These are phyloP conservation scores for Cytospora schulzeri DNA, from an alignment of 2,329 filamentous ascomycete genomes.

Conservation along the genomic window DNA sequence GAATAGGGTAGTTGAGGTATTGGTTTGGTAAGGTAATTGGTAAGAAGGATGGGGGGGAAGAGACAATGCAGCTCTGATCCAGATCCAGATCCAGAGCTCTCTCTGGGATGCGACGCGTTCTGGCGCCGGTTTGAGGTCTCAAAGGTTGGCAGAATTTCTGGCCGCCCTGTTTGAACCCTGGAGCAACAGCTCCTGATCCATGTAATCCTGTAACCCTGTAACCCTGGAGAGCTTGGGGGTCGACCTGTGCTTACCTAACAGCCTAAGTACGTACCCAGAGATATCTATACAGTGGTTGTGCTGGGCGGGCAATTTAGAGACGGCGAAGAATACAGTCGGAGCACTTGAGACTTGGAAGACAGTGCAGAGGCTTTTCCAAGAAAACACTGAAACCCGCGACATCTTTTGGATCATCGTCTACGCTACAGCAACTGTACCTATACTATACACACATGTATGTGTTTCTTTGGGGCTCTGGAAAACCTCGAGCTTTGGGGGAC, in stretches of 20 bases:
- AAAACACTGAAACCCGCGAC: background rate
- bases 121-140: conserved; percentile 6
- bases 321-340: too few species aligned
- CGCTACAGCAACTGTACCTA: background rate
- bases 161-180: conserved; percentile 21
- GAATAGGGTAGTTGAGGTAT: background rate
- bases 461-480: background rate
- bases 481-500: background rate
- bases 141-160: conserved; percentile 34
- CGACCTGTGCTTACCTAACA: too few species aligned
- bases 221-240: too few species aligned
- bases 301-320: too few species aligned
- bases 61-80: background rate
- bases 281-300: too few species aligned
- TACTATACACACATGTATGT: background rate
- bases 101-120: conserved; percentile 15
- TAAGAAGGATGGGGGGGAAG: background rate
- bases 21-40: background rate
- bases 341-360: too few species aligned
- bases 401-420: background rate
- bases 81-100: conserved; percentile 15
- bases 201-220: background rate
- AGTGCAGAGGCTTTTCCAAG: background rate
- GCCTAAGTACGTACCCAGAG: too few species aligned
- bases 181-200: background rate